phyloP scores from a whole-genome alignment of 164 flowering plant species.

The Nymphaea thermarum region DNA sequence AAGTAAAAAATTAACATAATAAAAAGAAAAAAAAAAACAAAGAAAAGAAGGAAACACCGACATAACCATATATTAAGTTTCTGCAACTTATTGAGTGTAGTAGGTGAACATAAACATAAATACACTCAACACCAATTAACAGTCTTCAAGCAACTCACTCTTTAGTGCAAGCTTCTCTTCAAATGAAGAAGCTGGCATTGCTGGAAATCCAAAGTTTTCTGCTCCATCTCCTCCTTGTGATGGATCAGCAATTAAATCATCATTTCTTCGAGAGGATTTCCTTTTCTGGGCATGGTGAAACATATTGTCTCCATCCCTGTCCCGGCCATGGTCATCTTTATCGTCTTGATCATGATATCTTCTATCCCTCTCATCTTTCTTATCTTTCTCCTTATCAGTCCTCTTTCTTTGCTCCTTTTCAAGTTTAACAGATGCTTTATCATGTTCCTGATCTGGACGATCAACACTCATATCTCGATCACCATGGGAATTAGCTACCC shows the following conservation, averaged over 20 bases:
- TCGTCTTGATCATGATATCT: slow-evolving; percentile 47
- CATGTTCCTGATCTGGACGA: slow-evolving; percentile 46
- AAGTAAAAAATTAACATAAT: too few species aligned
- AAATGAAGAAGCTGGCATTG: slow-evolving; percentile 22
- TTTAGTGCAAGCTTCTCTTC: slow-evolving; percentile 48
- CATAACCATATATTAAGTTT: neutral
- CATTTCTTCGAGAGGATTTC: slow-evolving; percentile 29
- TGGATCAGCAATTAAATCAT: slow-evolving; percentile 38
- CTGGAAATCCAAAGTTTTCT: slow-evolving; percentile 25
- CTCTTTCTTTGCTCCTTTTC: slow-evolving; percentile 51
- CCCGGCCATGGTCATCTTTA: slow-evolving; percentile 39
- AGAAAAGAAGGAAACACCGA: neutral
- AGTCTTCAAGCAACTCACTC: slow-evolving; percentile 25
- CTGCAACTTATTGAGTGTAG: neutral
- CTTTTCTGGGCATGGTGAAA: slow-evolving; percentile 36
- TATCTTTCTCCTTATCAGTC: slow-evolving; percentile 52
- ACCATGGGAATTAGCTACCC: slow-evolving; percentile 30
- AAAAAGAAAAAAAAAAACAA: too few species aligned
- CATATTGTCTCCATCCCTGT: slow-evolving; percentile 30
- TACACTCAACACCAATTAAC: neutral
- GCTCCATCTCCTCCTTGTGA: slow-evolving; percentile 39
- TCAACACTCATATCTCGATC: slow-evolving; percentile 48
- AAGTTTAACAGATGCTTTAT: slow-evolving; percentile 22
- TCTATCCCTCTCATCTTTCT: slow-evolving; percentile 44
- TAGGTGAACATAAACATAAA: too few species aligned